Base-by-base conservation (phyloP, 1,139 yeast species). In the Pichia sp. region DNA sequence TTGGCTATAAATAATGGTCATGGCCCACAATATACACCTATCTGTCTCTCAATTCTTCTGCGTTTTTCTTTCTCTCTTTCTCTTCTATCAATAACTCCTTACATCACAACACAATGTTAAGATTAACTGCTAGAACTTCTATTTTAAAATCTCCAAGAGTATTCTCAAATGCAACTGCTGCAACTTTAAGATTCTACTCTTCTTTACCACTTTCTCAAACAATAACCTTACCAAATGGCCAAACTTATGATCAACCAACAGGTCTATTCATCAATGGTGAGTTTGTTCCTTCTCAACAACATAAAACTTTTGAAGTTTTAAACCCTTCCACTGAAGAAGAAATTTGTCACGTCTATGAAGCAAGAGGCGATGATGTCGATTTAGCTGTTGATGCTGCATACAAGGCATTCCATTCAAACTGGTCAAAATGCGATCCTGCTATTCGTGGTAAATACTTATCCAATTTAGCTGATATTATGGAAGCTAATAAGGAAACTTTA, bases 211-310 rank as follows among this genome's bases (percentile, higher is more conserved):
- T 60, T 18, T 53, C 59, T 20, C 52, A 54, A 38, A 56, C 60
- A 8, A 50, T 63, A 26, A 60, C 57, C n/a, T 57, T 61, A 51
- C 67, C 67, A 46, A 51, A 60, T 40, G 61, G 61, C 54, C 56
- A 58, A 47, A 42, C 61, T n/a, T 61, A 59, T 45, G 70, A 73
- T 43, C 87, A 85, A 65, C 96, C 95, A 54, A 71, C 84, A 18
- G 95, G 95, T 50, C 72, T 87, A 61, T 86, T 85, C 73, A 84
- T 87, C 65, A 82, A 85, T 72, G 85, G 85, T 64, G 86, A 85
- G 65, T 87, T 82, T 61, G 83, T 84, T 53, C 67, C 74, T 49
- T 74, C 89, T 29, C 69, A 72, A 52, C 67, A 77, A 20, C 88
- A 88, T 34, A 76, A 79, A 60, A 80, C 80, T 29, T 69, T 82